Base-by-base conservation (phyloP, 192 early-diverging fungal species). In the Podila verticillata region DNA sequence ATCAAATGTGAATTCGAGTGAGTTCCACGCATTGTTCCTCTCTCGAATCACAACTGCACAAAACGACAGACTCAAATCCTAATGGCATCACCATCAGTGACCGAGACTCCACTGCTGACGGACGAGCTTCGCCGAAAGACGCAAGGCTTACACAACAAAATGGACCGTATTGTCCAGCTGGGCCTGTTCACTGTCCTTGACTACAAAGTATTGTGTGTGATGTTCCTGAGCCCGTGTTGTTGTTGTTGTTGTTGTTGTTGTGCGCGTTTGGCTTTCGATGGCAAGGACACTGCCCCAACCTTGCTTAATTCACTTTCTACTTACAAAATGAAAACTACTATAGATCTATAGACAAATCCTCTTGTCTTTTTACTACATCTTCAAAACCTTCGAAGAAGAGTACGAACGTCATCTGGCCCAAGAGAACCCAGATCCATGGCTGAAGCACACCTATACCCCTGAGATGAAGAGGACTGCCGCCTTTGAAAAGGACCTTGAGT, bases 331-430 rank as follows among this genome's bases (percentile, higher is more conserved):
- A 32, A 32, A 65, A 54, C n/a, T n/a, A n/a, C n/a, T 24, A 4
- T 29, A 78, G 74, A 68, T 78, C 32, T 78, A 78, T 30, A 49
- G 74, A 13, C 74, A 78, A 48, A 70, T 78, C 36, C 63, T 78
- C 13, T 63, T 78, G 26, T 67, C 67, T 7, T 78, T 78, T n/a
- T 78, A 78, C 68, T 78, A 70, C 31, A 63, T 78, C 15, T 78
- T 70, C 68, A 70, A 44, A 20, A 78, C 74, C 1, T 78, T 68
- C 22, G 73, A 74, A 31, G 73, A 74, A 48, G 73, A 68, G 3
- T 68, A 68, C 26, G 66, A 68, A 24, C 34, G 57, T 19, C 66
- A 68, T 17, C 7, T 68, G n/a, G 29, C 57, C 2, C 63, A 8
- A 39, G 29, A 35, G 44, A 54, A 60, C 13, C 30, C 49, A 30